Evolutionary conservation across 352 stramenopile species (phyloP).

Genomic region (Pythium dissotocum): DNA sequence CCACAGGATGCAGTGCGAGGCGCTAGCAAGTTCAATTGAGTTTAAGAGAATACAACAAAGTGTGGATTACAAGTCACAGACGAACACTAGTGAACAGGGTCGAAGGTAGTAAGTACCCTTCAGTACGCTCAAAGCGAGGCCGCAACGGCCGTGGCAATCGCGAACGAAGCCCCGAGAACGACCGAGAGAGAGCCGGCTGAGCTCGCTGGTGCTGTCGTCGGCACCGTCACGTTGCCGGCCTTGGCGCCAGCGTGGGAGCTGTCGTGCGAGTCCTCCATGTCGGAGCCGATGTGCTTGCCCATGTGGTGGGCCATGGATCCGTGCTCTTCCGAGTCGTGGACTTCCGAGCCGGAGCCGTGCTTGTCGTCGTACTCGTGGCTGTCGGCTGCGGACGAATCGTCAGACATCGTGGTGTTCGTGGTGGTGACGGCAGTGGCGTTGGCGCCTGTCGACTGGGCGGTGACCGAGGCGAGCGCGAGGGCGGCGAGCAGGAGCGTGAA

Average conservation of each 20-base stretch:
- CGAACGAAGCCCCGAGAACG: constrained; percentile 15
- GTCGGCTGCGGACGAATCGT: neutral
- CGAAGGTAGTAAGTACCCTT: neutral
- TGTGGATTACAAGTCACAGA: neutral
- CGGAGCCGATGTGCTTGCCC: constrained; percentile 17
- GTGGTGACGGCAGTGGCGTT: constrained; percentile 7
- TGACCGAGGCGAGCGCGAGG: constrained; percentile 16
- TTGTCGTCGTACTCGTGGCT: constrained; percentile 6
- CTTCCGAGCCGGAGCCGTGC: constrained; percentile 9
- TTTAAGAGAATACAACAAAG: neutral
- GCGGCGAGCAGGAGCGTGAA: constrained; percentile 22
- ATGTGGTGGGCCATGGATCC: constrained; percentile 10
- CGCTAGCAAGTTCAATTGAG: no score
- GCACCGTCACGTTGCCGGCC: constrained; percentile 13
- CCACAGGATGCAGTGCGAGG: no score
- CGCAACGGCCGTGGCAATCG: constrained; percentile 13
- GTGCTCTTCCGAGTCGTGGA: constrained; percentile 7
- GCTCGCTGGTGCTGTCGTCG: constrained; percentile 2
- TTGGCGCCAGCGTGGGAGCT: constrained; percentile 19
- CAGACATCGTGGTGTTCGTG: constrained; percentile 2
- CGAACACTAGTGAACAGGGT: neutral
- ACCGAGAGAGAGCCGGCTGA: constrained; percentile 4
- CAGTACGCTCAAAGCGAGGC: neutral
- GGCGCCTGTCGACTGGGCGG: constrained; percentile 10
- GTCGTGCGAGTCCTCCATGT: constrained; percentile 19